phyloP scores from a whole-genome alignment of 2,329 filamentous ascomycete genomes.

The Phoma herbarum region DNA sequence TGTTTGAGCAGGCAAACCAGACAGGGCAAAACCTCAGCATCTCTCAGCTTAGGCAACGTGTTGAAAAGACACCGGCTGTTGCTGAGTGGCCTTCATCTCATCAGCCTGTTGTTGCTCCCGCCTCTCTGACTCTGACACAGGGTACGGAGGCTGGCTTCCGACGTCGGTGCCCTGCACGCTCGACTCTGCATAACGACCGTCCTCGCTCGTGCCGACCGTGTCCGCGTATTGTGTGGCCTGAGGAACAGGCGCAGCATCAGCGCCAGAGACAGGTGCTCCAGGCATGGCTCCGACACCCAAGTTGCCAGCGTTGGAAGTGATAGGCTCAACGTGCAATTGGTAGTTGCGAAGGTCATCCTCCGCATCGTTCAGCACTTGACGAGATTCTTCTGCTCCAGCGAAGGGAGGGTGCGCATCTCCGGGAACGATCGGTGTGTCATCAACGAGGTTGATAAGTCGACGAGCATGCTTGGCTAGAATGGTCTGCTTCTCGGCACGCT shows the following conservation, averaged over 20 bases:
- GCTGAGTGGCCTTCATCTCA: conserved; percentile 6
- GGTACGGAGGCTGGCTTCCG: conserved; percentile 40
- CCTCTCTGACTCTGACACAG: conserved; percentile 43
- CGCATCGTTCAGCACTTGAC: conserved; percentile 89
- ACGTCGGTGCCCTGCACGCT: conserved; percentile 33
- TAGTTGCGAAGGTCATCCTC: conserved; percentile 87
- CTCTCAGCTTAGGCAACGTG: conserved; percentile 9
- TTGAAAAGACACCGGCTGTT: conserved; percentile 8
- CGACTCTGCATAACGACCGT: conserved; percentile 34
- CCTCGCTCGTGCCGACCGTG: conserved; percentile 29
- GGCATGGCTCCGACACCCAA: conserved; percentile 60
- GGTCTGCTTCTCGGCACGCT: conserved; percentile 96
- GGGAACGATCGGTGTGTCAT: conserved; percentile 88
- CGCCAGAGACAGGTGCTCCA: conserved; percentile 23
- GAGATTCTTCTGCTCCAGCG: conserved; percentile 70
- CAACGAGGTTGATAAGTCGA: conserved; percentile 82
- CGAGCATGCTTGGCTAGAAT: conserved; percentile 92
- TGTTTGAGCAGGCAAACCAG: neutral
- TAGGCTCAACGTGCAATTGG: conserved; percentile 65
- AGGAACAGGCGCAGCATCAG: conserved; percentile 1
- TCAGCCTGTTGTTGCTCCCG: conserved; percentile 36
- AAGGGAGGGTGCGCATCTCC: conserved; percentile 80
- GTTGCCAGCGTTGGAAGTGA: conserved; percentile 59
- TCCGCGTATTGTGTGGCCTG: conserved; percentile 7
- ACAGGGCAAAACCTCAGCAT: neutral